Evolutionary conservation across 768 basidiomycete genomes (phyloP).

Genomic region (Rhizopogon vulgaris): DNA sequence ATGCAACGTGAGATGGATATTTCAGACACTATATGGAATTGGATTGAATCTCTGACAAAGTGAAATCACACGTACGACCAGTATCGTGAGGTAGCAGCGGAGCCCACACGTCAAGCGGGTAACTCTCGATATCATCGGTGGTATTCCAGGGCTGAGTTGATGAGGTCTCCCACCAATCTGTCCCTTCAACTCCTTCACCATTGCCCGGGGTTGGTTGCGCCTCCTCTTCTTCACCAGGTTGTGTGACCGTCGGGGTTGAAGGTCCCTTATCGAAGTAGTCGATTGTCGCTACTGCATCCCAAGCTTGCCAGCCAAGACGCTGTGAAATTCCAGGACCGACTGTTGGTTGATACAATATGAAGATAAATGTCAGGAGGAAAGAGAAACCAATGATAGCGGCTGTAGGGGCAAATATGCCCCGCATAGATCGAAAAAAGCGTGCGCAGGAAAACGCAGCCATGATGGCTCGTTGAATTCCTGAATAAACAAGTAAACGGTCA

Average conservation of each 20-base stretch:
- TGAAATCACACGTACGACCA: slow-evolving; percentile 45
- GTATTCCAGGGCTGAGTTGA: slow-evolving; percentile 21
- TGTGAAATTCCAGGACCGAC: slow-evolving; percentile 66
- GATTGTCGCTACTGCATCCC: slow-evolving; percentile 56
- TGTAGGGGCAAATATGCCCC: slow-evolving; percentile 53
- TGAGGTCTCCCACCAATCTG: slow-evolving; percentile 71
- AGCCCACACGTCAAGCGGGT: slow-evolving; percentile 78
- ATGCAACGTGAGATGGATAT: slow-evolving; percentile 67
- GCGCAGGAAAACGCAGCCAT: slow-evolving; percentile 35
- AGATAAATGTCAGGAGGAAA: slow-evolving; percentile 66
- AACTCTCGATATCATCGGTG: slow-evolving; percentile 52
- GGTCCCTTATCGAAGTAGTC: slow-evolving; percentile 4
- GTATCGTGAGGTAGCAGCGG: slow-evolving; percentile 72
- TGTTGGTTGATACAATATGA: slow-evolving; percentile 76
- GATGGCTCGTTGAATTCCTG: slow-evolving; percentile 9
- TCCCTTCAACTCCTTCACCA: slow-evolving; percentile 20
- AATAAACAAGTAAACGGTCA: slow-evolving; percentile 6
- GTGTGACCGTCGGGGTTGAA: background rate
- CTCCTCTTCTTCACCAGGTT: background rate
- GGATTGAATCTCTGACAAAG: background rate
- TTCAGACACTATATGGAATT: slow-evolving; percentile 53
- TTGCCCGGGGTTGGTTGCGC: slow-evolving; percentile 10
- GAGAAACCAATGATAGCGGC: slow-evolving; percentile 61
- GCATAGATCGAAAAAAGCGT: slow-evolving; percentile 44
- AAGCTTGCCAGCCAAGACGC: slow-evolving; percentile 84